phyloP scores from a whole-genome alignment of 805 yeast species.

The Metschnikowia kunwiensis region DNA sequence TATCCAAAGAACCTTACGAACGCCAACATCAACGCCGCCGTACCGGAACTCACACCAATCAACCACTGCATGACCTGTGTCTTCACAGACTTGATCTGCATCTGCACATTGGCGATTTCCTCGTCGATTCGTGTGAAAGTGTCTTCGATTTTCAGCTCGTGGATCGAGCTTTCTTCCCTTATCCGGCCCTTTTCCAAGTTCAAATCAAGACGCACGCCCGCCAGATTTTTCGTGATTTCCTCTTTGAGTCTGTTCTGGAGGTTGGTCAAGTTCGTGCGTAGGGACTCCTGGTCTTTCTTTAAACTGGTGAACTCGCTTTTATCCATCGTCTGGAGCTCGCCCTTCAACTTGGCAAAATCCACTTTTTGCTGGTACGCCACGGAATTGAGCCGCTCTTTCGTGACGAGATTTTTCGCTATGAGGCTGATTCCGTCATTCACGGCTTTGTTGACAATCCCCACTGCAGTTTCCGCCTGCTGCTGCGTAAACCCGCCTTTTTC shows the following conservation, averaged over 20 bases:
- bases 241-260: conserved; percentile 81
- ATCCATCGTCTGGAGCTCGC: conserved; percentile 87
- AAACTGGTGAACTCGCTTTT: conserved; percentile 78
- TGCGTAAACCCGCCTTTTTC: conserved; percentile 65
- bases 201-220: conserved; percentile 85
- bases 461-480: conserved; percentile 77
- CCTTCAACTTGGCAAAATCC: conserved; percentile 90
- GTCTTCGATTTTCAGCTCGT: conserved; percentile 90
- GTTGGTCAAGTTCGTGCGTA: conserved; percentile 81
- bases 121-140: conserved; percentile 94
- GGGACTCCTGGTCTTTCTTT: conserved; percentile 81
- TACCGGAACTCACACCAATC: conserved; percentile 97
- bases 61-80: conserved; percentile 98
- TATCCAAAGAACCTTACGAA: conserved; percentile 78
- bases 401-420: conserved; percentile 74
- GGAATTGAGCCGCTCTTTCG: conserved; percentile 76
- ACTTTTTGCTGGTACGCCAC: conserved; percentile 94
- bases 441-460: conserved; percentile 67
- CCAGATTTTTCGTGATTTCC: conserved; percentile 85
- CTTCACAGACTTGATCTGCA: conserved; percentile 92
- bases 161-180: conserved; percentile 88
- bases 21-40: conserved; percentile 89
- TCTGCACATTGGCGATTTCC: conserved; percentile 90
- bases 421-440: conserved; percentile 76
- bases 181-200: conserved; percentile 94